Base-by-base conservation (phyloP, 148 eudicot genomes). In the Cornus kousa region DNA sequence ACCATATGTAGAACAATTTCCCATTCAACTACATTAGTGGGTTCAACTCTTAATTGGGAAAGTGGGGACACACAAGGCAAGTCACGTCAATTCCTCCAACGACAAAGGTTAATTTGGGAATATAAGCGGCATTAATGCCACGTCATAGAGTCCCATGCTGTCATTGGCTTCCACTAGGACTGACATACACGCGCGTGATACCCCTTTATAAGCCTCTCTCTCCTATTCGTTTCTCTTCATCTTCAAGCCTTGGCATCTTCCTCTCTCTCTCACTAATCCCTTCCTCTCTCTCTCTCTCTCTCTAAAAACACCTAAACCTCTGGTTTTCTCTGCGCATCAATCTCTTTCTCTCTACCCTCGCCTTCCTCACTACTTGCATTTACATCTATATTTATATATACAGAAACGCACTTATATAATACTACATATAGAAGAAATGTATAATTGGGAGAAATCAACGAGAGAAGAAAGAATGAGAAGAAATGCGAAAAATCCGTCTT, bases 401-500 rank as follows among this genome's bases (percentile, higher is more conserved):
- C 10, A 43, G 48, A 43, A 5, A 9, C 10, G 6, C 8, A 43
- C 37, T n/a, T n/a, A n/a, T 22, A 43, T 48, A 46, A n/a, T n/a
- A n/a, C n/a, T 13, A 55, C 69, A 59, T 4, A 66, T 53, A 57
- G 37, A 5, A 74, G 37, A 57, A 59, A 82, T 80, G 85, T 78
- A 82, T 74, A 85, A 78, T 67, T 72, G 70, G 79, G 85, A 85
- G 57, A 88, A 83, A 79, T 71, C 86, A 6, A 31, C 17, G 24
- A 82, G 74, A 73, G 79, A 75, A 60, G 59, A 74, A 9, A 84
- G 55, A 55, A 20, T 53, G 28, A 82, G 78, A 67, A 82, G 80
- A 75, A 64, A 82, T 53, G 78, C 80, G 28, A 73, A 70, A 67
- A 87, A 82, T 71, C 89, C 91, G 20, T 85, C 91, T 55, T 92